These are phyloP conservation scores for Vicia villosa DNA, from an alignment of 306 rosid genomes.

Conservation along the genomic window DNA sequence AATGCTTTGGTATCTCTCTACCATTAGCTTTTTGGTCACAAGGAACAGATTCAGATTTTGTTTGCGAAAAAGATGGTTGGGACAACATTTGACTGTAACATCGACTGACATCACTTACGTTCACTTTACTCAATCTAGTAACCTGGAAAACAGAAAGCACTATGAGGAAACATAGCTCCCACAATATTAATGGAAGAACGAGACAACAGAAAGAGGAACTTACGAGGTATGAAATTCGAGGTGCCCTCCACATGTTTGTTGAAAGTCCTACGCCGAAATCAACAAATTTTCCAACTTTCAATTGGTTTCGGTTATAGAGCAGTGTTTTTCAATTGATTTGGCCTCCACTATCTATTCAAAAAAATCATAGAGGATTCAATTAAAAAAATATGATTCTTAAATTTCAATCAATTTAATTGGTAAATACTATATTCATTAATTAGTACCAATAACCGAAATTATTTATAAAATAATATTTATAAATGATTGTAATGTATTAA, in stretches of 20 bases:
- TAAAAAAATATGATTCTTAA: no score
- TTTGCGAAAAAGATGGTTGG: constrained; percentile 14
- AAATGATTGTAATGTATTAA: no score
- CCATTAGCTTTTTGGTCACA: neutral
- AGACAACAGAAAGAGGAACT: constrained; percentile 20
- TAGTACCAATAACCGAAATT: no score
- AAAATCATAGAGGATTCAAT: no score
- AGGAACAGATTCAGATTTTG: neutral
- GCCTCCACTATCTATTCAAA: no score
- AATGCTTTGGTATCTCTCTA: constrained; percentile 10
- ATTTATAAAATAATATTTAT: no score
- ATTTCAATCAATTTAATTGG: no score
- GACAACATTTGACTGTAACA: constrained; percentile 31
- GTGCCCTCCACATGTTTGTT: constrained; percentile 41
- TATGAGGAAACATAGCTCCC: neutral
- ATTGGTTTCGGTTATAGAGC: neutral
- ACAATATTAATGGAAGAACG: neutral
- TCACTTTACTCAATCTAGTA: constrained; percentile 31
- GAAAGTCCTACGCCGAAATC: neutral
- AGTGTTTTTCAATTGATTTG: no score
- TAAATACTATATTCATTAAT: no score
- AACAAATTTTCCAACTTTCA: neutral
- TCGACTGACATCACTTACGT: neutral
- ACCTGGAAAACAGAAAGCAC: constrained; percentile 17
- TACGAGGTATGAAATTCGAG: constrained; percentile 40